Conservation (phyloP, 1,284 basidiomycete species). For the Tausonia pullulans region DNA sequence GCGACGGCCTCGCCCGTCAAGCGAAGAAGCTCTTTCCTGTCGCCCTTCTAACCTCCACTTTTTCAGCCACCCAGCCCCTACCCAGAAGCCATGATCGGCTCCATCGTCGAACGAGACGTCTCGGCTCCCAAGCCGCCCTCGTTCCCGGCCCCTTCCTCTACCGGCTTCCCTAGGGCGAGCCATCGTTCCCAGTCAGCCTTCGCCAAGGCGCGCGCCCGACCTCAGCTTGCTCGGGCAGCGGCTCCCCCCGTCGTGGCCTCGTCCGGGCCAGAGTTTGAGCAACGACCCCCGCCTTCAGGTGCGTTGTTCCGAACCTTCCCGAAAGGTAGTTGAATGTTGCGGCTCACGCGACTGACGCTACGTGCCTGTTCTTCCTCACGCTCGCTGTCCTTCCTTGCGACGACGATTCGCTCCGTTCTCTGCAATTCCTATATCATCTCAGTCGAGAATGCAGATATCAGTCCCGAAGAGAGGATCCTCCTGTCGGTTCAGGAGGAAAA, state of each 20-base stretch:
- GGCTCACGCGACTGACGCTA: no score
- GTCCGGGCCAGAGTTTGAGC: neutral
- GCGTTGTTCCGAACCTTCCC: neutral
- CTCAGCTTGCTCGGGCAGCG: neutral
- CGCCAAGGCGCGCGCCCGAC: constrained; percentile 1
- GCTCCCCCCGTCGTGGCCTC: no score
- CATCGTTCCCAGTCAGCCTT: constrained; percentile 7
- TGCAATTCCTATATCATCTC: no score
- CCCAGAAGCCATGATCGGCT: neutral
- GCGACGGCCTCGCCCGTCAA: no score
- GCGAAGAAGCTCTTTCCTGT: no score
- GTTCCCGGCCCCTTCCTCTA: neutral
- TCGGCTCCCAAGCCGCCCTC: neutral
- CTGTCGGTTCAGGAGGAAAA: constrained; percentile 42
- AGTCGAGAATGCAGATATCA: no score
- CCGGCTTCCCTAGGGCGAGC: constrained; percentile 8
- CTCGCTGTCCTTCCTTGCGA: no score
- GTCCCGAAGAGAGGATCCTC: constrained; percentile 3
- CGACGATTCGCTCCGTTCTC: no score
- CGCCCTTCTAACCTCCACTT: no score
- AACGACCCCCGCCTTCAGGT: neutral
- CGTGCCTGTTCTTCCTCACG: no score
- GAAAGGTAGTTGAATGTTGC: no score
- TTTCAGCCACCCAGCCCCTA: neutral
- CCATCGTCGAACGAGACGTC: constrained; percentile 7